Evolutionary conservation across 768 basidiomycete species (phyloP).

Genomic region (Boletales sp.): DNA sequence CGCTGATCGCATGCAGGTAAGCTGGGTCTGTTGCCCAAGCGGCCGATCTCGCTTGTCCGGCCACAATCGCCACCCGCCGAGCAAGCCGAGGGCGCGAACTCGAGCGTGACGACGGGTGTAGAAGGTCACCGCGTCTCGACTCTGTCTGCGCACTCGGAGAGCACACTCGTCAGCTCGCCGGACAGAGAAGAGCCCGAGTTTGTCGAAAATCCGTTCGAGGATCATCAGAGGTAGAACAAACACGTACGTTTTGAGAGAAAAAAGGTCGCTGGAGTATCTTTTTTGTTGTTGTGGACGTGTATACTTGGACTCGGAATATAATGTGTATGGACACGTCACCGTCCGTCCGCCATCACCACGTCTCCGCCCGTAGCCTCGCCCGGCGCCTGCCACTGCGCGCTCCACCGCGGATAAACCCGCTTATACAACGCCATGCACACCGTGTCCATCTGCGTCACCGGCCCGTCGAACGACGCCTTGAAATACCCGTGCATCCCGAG

Average conservation of each 20-base stretch:
- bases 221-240: slow-evolving; percentile 22
- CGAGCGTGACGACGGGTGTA: neutral
- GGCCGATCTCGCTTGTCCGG: slow-evolving; percentile 58
- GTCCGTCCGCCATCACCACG: slow-evolving; percentile 24
- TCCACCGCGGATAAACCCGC: slow-evolving; percentile 89
- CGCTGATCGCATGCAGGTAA: slow-evolving; percentile 41
- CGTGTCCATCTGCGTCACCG: slow-evolving; percentile 94
- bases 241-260: neutral
- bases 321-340: too few species aligned
- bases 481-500: slow-evolving; percentile 98
- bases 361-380: slow-evolving; percentile 11
- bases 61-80: slow-evolving; percentile 27
- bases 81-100: too few species aligned
- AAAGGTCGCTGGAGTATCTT: neutral
- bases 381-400: slow-evolving; percentile 44
- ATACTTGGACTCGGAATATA: too few species aligned
- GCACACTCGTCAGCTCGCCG: slow-evolving; percentile 20
- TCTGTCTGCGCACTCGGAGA: slow-evolving; percentile 9
- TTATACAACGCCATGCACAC: slow-evolving; percentile 96
- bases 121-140: slow-evolving; percentile 3
- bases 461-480: slow-evolving; percentile 94
- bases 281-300: neutral
- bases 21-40: slow-evolving; percentile 69
- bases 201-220: slow-evolving; percentile 73
- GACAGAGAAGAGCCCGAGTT: slow-evolving; percentile 64